Conservation (phyloP, 768 basidiomycete species). For the Naganishia friedmannii region DNA sequence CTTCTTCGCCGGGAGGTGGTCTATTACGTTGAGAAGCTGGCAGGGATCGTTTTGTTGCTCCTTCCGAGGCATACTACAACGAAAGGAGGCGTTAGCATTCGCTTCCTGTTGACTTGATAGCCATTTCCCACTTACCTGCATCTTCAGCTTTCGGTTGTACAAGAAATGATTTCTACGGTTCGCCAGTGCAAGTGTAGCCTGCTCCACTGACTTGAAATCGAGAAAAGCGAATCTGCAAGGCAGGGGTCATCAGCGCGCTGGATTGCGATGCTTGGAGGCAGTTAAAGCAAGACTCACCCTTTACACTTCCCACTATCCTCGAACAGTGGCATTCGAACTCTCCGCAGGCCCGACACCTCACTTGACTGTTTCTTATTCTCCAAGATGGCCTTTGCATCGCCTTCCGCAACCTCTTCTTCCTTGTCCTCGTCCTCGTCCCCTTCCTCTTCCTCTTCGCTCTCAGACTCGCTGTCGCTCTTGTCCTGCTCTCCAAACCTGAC, state of each 20-base stretch:
- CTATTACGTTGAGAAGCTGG: constrained; percentile 32
- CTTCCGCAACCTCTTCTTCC: constrained; percentile 48
- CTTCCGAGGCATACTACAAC: constrained; percentile 50
- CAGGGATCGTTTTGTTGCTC: constrained; percentile 45
- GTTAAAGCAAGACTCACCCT: constrained; percentile 62
- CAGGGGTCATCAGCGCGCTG: neutral
- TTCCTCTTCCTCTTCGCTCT: constrained; percentile 33
- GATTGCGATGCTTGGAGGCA: neutral
- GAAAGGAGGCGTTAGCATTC: neutral
- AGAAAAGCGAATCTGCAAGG: constrained; percentile 79
- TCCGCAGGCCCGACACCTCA: constrained; percentile 54
- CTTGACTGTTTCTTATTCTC: constrained; percentile 31
- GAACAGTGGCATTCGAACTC: constrained; percentile 89
- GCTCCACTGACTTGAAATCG: constrained; percentile 75
- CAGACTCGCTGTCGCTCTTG: constrained; percentile 39
- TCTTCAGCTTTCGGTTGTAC: constrained; percentile 70
- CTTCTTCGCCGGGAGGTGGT: constrained; percentile 7
- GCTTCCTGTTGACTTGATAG: neutral
- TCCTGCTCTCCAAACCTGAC: constrained; percentile 37
- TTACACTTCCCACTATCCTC: constrained; percentile 94
- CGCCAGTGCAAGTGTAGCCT: constrained; percentile 76
- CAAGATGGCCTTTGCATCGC: constrained; percentile 60
- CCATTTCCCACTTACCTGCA: constrained; percentile 53
- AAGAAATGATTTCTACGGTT: constrained; percentile 81
- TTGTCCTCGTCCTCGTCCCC: constrained; percentile 42